Evolutionary conservation across 495 filamentous ascomycete species (phyloP), one percentile per base, ranked within the genome.

Genomic region (Penicillium steckii): DNA sequence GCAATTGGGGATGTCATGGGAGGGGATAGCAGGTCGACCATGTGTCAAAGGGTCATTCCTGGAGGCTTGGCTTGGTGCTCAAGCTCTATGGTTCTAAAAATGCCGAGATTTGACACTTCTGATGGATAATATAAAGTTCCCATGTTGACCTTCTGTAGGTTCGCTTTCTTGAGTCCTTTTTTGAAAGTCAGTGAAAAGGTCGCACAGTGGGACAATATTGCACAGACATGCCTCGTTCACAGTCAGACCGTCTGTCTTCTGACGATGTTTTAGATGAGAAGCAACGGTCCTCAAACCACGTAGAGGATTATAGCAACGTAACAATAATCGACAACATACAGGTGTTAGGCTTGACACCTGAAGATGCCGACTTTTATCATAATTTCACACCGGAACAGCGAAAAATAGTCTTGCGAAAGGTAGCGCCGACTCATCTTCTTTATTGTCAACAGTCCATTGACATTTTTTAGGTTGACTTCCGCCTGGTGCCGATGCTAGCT

Each of bases 401-500:
- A 29, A 62, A 62, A 24, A 37, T 9, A 15, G 45, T 61, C 15
- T 27, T 55, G 1, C 23, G 56, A 30, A 64, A 67, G 58, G 64
- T 64, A 48, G 3, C 17, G 27, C 5, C 8, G 15, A 9, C 26
- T 17, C 19, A 10, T 46, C n/a, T 10, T 3, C 7, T 9, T 22
- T 19, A 2, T 0, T 3, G n/a, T 19, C 0, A 5, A 8, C 17
- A 5, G 2, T 1, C 21, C 8, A 41, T 19, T 50, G 32, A 50
- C 12, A 8, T 22, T 6, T 7, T 15, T 3, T 19, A 67, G 60
- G 49, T 66, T 15, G 66, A 69, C 35, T 27, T 60, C 18, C 58
- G 66, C 8, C 32, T 69, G 4, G 54, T 69, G n/a, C 66, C 66
- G 12, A 67, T 69, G 64, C 48, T 69, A 9, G 52, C 66, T 0